These are phyloP conservation scores for Acephala macrosclerotiorum DNA, from an alignment of 2,329 filamentous ascomycete genomes.

Conservation along the genomic window DNA sequence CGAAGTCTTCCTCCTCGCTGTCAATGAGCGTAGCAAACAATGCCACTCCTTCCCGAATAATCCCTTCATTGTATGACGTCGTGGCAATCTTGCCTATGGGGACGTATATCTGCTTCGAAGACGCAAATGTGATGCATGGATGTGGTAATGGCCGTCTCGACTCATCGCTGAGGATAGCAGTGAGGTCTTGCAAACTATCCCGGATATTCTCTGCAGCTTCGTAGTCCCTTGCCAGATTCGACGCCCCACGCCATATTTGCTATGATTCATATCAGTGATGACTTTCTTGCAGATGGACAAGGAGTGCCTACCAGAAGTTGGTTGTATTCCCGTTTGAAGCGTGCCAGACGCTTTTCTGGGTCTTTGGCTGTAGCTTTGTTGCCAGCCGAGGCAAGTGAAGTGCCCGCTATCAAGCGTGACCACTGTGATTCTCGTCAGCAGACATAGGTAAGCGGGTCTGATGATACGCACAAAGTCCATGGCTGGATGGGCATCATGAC, in stretches of 20 bases:
- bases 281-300: not conserved
- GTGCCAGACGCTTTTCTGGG: conserved; percentile 68
- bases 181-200: conserved; percentile 68
- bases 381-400: conserved; percentile 61
- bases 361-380: conserved; percentile 68
- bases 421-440: conserved; percentile 54
- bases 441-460: conserved; percentile 4
- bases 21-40: conserved; percentile 94
- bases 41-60: conserved; percentile 83
- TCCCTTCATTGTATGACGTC: conserved; percentile 82
- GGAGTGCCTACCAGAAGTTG: conserved; percentile 53
- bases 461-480: conserved; percentile 42
- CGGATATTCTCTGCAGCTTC: conserved; percentile 70
- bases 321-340: conserved; percentile 72
- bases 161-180: conserved; percentile 83
- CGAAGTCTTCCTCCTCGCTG: conserved; percentile 94
- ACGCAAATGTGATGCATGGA: conserved; percentile 87
- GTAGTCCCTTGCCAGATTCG: conserved; percentile 65
- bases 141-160: conserved; percentile 87
- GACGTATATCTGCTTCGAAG: conserved; percentile 86
- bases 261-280: conserved; percentile 37
- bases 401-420: conserved; percentile 71
- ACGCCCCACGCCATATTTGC: conserved; percentile 67
- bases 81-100: conserved; percentile 89
- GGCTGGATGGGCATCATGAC: conserved; percentile 33